Evolutionary conservation across 2,329 filamentous ascomycete species (phyloP).

Genomic region (Alternaria gaisen): DNA sequence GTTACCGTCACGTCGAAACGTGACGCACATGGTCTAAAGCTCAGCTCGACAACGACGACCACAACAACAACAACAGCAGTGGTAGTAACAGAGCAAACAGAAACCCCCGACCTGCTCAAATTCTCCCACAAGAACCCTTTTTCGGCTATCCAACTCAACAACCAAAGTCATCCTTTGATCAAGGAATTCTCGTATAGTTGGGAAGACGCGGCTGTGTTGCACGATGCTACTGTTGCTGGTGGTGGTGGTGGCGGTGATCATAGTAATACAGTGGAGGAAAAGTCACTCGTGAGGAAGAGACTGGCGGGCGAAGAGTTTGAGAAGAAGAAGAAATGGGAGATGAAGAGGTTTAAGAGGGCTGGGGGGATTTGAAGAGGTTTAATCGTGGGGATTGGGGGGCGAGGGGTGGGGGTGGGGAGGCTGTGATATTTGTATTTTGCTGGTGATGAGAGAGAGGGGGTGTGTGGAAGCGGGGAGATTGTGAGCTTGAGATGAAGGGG

Average conservation of each 20-base stretch:
- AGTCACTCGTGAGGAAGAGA: conserved; percentile 35
- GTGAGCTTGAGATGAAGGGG: no score
- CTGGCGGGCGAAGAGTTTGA: conserved; percentile 38
- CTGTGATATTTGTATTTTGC: conserved; percentile 24
- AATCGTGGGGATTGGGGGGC: conserved; percentile 51
- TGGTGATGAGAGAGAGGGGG: no score
- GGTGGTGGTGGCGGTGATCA: conserved; percentile 17
- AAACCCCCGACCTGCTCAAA: conserved; percentile 33
- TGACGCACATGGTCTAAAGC: conserved; percentile 17
- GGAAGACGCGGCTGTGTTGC: conserved; percentile 38
- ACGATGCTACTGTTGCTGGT: conserved; percentile 27
- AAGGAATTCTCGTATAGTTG: conserved; percentile 45
- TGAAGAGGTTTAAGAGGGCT: conserved; percentile 45
- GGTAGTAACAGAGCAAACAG: background rate
- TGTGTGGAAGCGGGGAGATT: no score
- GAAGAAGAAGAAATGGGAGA: conserved; percentile 43
- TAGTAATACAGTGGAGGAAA: background rate
- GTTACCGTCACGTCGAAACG: conserved; percentile 34
- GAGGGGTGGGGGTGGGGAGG: conserved; percentile 44
- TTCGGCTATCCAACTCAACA: conserved; percentile 36
- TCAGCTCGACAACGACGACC: conserved; percentile 21
- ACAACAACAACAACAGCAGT: background rate
- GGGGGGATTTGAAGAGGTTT: conserved; percentile 44
- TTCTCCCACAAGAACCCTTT: conserved; percentile 42
- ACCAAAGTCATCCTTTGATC: conserved; percentile 35